These are phyloP conservation scores for Linum lewisii DNA, from an alignment of 345 rosid species.

Conservation along the genomic window DNA sequence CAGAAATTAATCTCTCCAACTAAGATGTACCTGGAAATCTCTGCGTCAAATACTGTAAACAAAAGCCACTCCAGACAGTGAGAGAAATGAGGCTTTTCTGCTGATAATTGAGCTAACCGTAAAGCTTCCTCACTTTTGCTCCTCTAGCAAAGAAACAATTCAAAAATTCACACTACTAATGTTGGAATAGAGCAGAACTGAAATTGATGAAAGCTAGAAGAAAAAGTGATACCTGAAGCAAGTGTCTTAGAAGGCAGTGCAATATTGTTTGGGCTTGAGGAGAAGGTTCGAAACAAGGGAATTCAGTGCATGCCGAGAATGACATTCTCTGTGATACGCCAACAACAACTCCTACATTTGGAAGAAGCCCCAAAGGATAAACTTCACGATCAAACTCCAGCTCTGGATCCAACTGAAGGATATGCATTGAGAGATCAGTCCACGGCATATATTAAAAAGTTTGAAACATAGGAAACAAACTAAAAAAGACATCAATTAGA, in stretches of 20 bases:
- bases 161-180: neutral
- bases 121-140: conserved; percentile 83
- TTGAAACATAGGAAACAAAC: neutral
- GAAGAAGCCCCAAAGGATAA: conserved; percentile 92
- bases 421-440: conserved; percentile 10
- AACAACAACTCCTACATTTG: conserved; percentile 91
- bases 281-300: conserved; percentile 95
- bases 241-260: conserved; percentile 95
- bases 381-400: conserved; percentile 97
- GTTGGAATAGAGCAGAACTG: neutral
- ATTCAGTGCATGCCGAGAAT: conserved; percentile 93
- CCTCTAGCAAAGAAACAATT: conserved; percentile 42
- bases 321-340: conserved; percentile 96
- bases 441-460: neutral
- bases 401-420: conserved; percentile 86
- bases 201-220: neutral
- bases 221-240: conserved; percentile 72
- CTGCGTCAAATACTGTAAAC: conserved; percentile 96
- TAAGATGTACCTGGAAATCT: conserved; percentile 66
- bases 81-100: conserved; percentile 92
- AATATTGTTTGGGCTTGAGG: conserved; percentile 97
- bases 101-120: conserved; percentile 73
- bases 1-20: conserved; percentile 3
- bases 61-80: conserved; percentile 99
- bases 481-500: neutral